These are phyloP conservation scores for Xylariaceae sp. DNA, from an alignment of 2,329 filamentous ascomycete species.

Conservation along the genomic window DNA sequence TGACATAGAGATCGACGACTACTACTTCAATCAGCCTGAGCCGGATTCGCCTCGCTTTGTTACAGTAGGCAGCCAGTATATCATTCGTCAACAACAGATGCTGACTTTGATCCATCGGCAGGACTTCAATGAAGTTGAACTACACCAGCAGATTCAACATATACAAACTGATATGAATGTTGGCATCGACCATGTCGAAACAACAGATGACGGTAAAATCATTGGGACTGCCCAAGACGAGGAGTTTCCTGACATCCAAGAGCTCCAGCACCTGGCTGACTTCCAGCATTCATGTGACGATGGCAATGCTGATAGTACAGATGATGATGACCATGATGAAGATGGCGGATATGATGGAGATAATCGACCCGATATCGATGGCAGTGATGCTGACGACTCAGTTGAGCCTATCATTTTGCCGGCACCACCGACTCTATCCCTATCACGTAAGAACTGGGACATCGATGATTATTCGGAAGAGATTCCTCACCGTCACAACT, in stretches of 20 bases:
- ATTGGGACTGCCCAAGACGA: neutral
- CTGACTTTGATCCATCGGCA: too few species aligned
- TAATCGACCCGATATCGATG: too few species aligned
- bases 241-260: neutral
- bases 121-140: neutral
- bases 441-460: neutral
- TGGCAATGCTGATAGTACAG: neutral
- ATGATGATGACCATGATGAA: too few species aligned
- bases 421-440: neutral
- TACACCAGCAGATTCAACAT: neutral
- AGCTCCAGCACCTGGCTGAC: neutral
- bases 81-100: too few species aligned
- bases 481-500: neutral
- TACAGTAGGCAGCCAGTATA: too few species aligned
- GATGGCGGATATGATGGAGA: too few species aligned
- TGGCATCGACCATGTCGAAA: neutral
- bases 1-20: too few species aligned
- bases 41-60: too few species aligned
- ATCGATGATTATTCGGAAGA: neutral
- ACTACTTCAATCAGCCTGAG: too few species aligned
- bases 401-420: too few species aligned
- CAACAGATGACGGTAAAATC: neutral
- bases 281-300: too few species aligned
- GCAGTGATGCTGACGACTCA: too few species aligned
- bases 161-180: neutral